Percentiles rank a stretch among this genome's conserved stretches.
Evolutionary conservation across 1,139 yeast species (phyloP).

Genomic region (Pichia sp.): DNA sequence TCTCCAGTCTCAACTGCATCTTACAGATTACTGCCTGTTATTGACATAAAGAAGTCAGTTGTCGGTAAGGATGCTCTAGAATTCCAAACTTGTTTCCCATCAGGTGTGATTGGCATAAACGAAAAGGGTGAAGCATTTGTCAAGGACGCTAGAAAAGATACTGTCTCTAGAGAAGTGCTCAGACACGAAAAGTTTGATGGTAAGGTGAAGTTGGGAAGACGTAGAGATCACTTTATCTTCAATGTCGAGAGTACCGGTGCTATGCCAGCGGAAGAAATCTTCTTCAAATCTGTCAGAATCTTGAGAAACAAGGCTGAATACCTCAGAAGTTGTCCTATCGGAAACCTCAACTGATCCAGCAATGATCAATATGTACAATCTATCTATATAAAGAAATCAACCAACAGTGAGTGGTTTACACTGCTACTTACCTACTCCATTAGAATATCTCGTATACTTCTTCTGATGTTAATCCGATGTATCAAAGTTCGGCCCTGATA

Average conservation of each 20-base stretch:
- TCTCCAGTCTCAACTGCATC: slow-evolving; percentile 97
- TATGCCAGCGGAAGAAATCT: slow-evolving; percentile 93
- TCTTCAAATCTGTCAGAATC: slow-evolving; percentile 80
- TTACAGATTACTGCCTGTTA: slow-evolving; percentile 91
- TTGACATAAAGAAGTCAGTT: slow-evolving; percentile 69
- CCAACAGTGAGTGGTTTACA: not conserved
- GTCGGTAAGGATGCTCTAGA: slow-evolving; percentile 68
- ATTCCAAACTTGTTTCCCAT: slow-evolving; percentile 86
- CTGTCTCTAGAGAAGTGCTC: slow-evolving; percentile 92
- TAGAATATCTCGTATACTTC: not conserved
- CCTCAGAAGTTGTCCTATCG: slow-evolving; percentile 70
- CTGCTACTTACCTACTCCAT: not conserved
- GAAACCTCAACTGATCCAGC: slow-evolving; percentile 32
- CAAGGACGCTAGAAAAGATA: slow-evolving; percentile 84
- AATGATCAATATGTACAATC: not conserved
- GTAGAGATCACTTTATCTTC: slow-evolving; percentile 87
- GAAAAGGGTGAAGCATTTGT: slow-evolving; percentile 68
- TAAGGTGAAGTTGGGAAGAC: slow-evolving; percentile 85
- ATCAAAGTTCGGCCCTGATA: slow-evolving; percentile 34
- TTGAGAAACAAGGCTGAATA: slow-evolving; percentile 81
- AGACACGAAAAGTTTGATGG: slow-evolving; percentile 88
- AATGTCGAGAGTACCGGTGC: slow-evolving; percentile 95
- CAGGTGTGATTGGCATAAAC: slow-evolving; percentile 82
- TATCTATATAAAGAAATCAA: not conserved
- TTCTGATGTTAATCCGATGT: slow-evolving; percentile 16